Percentiles rank a stretch among this genome's conserved stretches.
Evolutionary conservation across 139 green algal species (phyloP).

Genomic region (Tetraselmis chui): DNA sequence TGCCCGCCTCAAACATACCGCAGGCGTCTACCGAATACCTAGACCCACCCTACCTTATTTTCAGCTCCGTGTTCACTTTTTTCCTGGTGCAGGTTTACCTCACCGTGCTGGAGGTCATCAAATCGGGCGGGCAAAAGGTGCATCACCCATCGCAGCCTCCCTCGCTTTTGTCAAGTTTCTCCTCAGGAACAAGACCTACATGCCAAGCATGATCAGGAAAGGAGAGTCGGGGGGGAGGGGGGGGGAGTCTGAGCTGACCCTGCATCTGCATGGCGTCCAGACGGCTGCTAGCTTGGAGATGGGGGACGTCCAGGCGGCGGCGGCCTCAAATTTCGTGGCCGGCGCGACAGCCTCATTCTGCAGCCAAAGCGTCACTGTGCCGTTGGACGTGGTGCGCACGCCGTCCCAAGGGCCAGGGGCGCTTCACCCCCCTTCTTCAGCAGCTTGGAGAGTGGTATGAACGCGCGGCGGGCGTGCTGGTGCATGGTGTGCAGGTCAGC

Average conservation of each 20-base stretch:
- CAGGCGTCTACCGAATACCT: too few species aligned
- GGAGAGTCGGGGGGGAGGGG: neutral
- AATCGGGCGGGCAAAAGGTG: neutral
- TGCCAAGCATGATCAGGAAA: too few species aligned
- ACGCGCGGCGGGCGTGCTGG: neutral
- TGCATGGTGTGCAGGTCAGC: constrained; percentile 17
- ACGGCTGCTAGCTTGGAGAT: constrained; percentile 55
- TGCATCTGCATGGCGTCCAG: constrained; percentile 33
- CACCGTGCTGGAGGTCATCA: constrained; percentile 17
- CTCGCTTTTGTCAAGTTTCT: neutral
- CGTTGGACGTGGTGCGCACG: constrained; percentile 75
- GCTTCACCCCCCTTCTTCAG: neutral
- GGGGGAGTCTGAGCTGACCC: neutral
- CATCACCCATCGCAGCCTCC: neutral
- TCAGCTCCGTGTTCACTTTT: too few species aligned
- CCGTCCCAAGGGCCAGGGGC: neutral
- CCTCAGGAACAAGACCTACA: neutral
- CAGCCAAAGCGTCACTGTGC: constrained; percentile 78
- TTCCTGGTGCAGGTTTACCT: constrained; percentile 22
- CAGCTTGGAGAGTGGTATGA: neutral
- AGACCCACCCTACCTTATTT: too few species aligned
- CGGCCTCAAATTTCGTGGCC: constrained; percentile 53
- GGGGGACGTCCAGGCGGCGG: constrained; percentile 35
- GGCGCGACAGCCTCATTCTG: constrained; percentile 58
- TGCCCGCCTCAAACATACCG: neutral